phyloP scores from a whole-genome alignment of 2,329 filamentous ascomycete genomes.

The Colletotrichum aenigma region DNA sequence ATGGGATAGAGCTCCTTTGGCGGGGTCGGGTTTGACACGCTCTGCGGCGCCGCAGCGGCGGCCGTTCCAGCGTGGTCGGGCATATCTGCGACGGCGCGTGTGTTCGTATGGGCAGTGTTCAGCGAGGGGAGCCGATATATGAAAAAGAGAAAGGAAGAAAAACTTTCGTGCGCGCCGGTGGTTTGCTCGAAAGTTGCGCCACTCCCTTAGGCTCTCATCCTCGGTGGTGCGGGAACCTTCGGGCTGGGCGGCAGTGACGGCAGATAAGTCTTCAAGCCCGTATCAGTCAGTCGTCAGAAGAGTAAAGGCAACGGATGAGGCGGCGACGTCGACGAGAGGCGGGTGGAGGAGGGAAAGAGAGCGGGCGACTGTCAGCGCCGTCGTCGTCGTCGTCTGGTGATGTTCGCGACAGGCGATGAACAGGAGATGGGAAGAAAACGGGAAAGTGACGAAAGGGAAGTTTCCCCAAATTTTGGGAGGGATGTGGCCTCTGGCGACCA shows the following conservation, averaged over 20 bases:
- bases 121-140: background rate
- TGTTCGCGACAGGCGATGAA: background rate
- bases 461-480: slow-evolving; percentile 14
- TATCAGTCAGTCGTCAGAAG: background rate
- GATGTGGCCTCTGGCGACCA: slow-evolving; percentile 4
- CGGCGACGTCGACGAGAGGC: background rate
- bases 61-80: slow-evolving; percentile 17
- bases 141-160: background rate
- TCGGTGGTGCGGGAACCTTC: slow-evolving; percentile 13
- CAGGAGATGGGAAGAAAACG: background rate
- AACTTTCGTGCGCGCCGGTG: background rate
- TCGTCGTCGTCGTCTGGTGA: background rate
- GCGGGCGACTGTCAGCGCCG: background rate
- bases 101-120: background rate
- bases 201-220: slow-evolving; percentile 18
- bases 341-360: background rate
- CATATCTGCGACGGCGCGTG: background rate
- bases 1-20: slow-evolving; percentile 68
- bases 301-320: background rate
- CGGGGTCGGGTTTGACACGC: slow-evolving; percentile 27
- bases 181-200: slow-evolving; percentile 11
- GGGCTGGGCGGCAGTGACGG: background rate
- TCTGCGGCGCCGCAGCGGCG: slow-evolving; percentile 25
- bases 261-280: background rate
- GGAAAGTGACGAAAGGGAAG: background rate